These are phyloP conservation scores for Heterobasidion parviporum DNA, from an alignment of 1,284 basidiomycete species.

Conservation along the genomic window DNA sequence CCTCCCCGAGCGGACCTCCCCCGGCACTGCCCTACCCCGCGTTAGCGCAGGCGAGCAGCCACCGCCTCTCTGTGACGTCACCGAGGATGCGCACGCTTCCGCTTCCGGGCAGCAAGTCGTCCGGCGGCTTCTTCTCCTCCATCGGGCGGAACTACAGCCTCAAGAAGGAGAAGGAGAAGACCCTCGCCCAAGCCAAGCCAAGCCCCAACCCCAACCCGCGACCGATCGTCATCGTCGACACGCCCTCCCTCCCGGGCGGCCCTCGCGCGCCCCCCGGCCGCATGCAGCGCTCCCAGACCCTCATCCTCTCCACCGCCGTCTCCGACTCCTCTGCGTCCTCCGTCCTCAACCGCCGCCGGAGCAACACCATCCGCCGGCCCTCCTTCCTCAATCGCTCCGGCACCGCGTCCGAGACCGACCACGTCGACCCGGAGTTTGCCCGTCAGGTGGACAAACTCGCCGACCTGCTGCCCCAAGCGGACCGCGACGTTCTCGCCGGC, in stretches of 20 bases:
- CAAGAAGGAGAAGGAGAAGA: slow-evolving; percentile 28
- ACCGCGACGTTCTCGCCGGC: slow-evolving; percentile 56
- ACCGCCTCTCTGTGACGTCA: slow-evolving; percentile 18
- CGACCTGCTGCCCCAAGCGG: slow-evolving; percentile 71
- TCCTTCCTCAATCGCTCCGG: slow-evolving; percentile 31
- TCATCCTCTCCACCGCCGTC: slow-evolving; percentile 36
- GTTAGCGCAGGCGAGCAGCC: slow-evolving; percentile 27
- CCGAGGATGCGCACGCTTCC: slow-evolving; percentile 24
- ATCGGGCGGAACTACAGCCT: slow-evolving; percentile 65
- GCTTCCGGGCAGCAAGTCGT: slow-evolving; percentile 16
- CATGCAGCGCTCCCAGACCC: slow-evolving; percentile 58
- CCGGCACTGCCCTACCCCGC: slow-evolving; percentile 69
- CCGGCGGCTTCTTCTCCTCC: slow-evolving; percentile 61
- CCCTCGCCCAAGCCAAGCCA: slow-evolving; percentile 30
- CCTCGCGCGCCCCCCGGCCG: slow-evolving; percentile 65
- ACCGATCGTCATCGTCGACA: slow-evolving; percentile 27
- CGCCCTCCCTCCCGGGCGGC: slow-evolving; percentile 62
- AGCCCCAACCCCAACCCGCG: slow-evolving; percentile 18
- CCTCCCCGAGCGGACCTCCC: slow-evolving; percentile 45
- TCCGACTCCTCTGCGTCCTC: slow-evolving; percentile 12
- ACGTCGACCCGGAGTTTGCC: slow-evolving; percentile 42
- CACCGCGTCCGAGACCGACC: slow-evolving; percentile 1
- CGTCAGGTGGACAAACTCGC: slow-evolving; percentile 65
- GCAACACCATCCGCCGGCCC: slow-evolving; percentile 37
- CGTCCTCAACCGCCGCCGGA: slow-evolving; percentile 23